phyloP scores from a whole-genome alignment of 2,329 filamentous ascomycete genomes.

The Calcarisporium arbuscula region DNA sequence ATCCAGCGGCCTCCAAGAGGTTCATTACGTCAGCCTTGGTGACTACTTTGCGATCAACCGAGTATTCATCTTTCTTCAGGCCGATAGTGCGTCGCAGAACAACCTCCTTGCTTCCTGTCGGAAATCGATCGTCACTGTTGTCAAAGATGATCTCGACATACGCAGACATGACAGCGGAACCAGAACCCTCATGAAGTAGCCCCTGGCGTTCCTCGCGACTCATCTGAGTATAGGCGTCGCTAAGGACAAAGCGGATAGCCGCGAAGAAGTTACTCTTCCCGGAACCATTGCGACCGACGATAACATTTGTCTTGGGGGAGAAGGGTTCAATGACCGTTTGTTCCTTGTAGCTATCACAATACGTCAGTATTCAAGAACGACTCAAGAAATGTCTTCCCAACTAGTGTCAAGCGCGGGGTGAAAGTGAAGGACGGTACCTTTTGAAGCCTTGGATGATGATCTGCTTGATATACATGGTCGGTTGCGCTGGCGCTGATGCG shows the following conservation, averaged over 20 bases:
- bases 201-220: conserved; percentile 92
- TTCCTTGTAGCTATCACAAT: conserved; percentile 79
- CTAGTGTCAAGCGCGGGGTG: too few species aligned
- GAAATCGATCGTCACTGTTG: conserved; percentile 93
- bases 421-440: conserved; percentile 52
- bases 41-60: conserved; percentile 91
- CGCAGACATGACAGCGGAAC: conserved; percentile 97
- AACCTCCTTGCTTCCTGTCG: conserved; percentile 85
- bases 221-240: conserved; percentile 95
- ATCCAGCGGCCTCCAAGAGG: conserved; percentile 89
- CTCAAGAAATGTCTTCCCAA: too few species aligned
- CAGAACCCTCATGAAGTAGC: conserved; percentile 94
- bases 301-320: conserved; percentile 94
- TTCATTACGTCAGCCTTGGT: conserved; percentile 94
- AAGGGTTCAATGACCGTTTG: conserved; percentile 98
- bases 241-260: conserved; percentile 95
- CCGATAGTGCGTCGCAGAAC: conserved; percentile 91
- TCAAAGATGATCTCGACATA: conserved; percentile 99
- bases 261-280: conserved; percentile 99
- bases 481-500: conserved; percentile 30
- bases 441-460: conserved; percentile 99
- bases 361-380: conserved; percentile 16
- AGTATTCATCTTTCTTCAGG: conserved; percentile 97
- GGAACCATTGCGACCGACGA: conserved; percentile 97
- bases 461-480: conserved; percentile 95